Evolutionary conservation across 2,329 filamentous ascomycete species (phyloP).

Genomic region (Fonsecaea erecta): DNA sequence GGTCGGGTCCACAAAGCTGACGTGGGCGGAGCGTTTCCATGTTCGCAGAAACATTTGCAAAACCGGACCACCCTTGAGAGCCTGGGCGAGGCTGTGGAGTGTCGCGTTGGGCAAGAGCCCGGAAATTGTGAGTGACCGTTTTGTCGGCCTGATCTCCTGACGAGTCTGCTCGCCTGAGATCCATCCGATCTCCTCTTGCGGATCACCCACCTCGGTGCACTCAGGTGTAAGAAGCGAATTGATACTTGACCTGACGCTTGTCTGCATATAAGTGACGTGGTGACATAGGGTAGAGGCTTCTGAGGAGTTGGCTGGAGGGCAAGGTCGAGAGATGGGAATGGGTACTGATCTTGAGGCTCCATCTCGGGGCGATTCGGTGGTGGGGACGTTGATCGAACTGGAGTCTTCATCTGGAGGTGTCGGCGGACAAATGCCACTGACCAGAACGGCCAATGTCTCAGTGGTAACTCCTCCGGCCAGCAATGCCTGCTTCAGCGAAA

Average conservation of each 20-base stretch:
- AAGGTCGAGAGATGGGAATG: background rate
- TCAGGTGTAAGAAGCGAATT: background rate
- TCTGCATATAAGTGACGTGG: background rate
- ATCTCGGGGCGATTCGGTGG: background rate
- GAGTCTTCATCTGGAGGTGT: background rate
- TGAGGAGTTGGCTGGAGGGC: background rate
- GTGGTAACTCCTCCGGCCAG: slow-evolving; percentile 20
- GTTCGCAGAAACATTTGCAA: slow-evolving; percentile 69
- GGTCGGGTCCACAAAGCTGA: slow-evolving; percentile 71
- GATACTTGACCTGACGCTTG: background rate
- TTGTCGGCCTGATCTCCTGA: background rate
- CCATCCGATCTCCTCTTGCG: background rate
- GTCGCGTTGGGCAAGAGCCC: slow-evolving; percentile 67
- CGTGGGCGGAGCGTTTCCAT: slow-evolving; percentile 63
- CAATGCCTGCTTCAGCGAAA: slow-evolving; percentile 27
- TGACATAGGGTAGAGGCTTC: background rate
- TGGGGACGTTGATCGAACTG: background rate
- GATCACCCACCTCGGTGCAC: background rate
- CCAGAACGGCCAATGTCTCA: slow-evolving; percentile 26
- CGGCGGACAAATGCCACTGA: slow-evolving; percentile 14
- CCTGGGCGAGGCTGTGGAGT: slow-evolving; percentile 67
- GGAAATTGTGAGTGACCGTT: slow-evolving; percentile 65
- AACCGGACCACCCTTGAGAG: slow-evolving; percentile 71
- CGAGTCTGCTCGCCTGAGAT: background rate
- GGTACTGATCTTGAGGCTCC: background rate